Conservation (phyloP, 352 stramenopile genomes). For the Thalassiosira ordinaria region DNA sequence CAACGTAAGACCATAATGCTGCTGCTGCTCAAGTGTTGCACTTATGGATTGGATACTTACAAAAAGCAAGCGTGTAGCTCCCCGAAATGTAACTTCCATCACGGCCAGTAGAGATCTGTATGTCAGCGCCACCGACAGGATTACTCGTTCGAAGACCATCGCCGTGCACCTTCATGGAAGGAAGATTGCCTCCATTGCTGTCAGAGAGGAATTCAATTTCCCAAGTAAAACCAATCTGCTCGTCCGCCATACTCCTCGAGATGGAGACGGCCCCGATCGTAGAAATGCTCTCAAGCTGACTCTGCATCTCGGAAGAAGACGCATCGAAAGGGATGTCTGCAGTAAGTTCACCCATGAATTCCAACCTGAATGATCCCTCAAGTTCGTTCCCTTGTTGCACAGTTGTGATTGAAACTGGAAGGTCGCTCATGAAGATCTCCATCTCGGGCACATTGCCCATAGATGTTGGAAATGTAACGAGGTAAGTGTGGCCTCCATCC, state of each 20-base stretch:
- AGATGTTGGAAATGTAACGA: constrained; percentile 82
- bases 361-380: constrained; percentile 84
- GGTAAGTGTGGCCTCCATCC: constrained; percentile 79
- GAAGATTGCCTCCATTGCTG: constrained; percentile 69
- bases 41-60: constrained; percentile 32
- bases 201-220: constrained; percentile 72
- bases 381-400: constrained; percentile 83
- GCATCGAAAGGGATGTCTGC: constrained; percentile 87
- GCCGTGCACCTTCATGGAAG: constrained; percentile 55
- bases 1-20: constrained; percentile 4
- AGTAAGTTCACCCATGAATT: constrained; percentile 88
- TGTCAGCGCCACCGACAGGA: constrained; percentile 53
- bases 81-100: constrained; percentile 72
- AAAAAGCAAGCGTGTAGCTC: constrained; percentile 62
- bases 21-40: background rate
- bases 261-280: constrained; percentile 74
- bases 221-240: constrained; percentile 72
- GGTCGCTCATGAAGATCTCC: constrained; percentile 65
- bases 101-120: constrained; percentile 37
- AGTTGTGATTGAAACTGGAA: constrained; percentile 68
- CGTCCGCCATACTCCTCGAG: constrained; percentile 46
- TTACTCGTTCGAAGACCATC: constrained; percentile 66
- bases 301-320: constrained; percentile 71
- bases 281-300: constrained; percentile 64
- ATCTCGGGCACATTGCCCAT: constrained; percentile 86